These are phyloP conservation scores for Candida saitoana DNA, from an alignment of 805 yeast genomes.

Conservation along the genomic window DNA sequence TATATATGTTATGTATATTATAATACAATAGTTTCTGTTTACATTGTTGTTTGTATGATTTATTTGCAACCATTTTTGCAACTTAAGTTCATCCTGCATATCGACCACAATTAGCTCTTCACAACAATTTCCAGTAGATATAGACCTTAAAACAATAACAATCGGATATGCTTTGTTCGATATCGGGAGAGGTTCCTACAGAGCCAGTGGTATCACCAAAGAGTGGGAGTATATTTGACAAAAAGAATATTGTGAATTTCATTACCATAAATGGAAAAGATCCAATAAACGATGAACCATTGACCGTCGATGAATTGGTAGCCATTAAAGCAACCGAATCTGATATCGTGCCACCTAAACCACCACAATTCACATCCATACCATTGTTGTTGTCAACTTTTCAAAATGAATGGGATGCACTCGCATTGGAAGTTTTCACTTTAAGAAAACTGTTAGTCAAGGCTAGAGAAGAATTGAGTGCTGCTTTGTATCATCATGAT, in stretches of 20 bases:
- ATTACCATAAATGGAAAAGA: slow-evolving; percentile 64
- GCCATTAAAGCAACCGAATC: slow-evolving; percentile 19
- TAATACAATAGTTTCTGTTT: neutral
- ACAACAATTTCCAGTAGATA: too few relatives aligned
- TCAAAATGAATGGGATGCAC: slow-evolving; percentile 88
- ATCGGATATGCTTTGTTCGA: slow-evolving; percentile 18
- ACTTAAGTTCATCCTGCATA: neutral
- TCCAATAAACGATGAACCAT: slow-evolving; percentile 67
- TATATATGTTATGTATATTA: neutral
- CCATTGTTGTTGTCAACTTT: slow-evolving; percentile 73
- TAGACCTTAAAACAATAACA: too few relatives aligned
- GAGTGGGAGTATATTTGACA: slow-evolving; percentile 70
- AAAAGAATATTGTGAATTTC: slow-evolving; percentile 54
- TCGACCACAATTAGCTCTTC: neutral
- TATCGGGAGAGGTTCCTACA: slow-evolving; percentile 69
- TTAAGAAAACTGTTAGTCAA: slow-evolving; percentile 66
- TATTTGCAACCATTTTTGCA: slow-evolving; percentile 1
- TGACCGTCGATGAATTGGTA: slow-evolving; percentile 57
- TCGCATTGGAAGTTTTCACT: slow-evolving; percentile 74
- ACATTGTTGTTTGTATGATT: neutral
- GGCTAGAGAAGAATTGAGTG: slow-evolving; percentile 67
- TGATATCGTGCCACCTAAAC: slow-evolving; percentile 33
- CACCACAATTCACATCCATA: slow-evolving; percentile 58
- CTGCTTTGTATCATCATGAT: slow-evolving; percentile 79
- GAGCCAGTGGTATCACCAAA: slow-evolving; percentile 73